Conservation (phyloP, 768 basidiomycete genomes). For the Suillus fuscotomentosus region DNA sequence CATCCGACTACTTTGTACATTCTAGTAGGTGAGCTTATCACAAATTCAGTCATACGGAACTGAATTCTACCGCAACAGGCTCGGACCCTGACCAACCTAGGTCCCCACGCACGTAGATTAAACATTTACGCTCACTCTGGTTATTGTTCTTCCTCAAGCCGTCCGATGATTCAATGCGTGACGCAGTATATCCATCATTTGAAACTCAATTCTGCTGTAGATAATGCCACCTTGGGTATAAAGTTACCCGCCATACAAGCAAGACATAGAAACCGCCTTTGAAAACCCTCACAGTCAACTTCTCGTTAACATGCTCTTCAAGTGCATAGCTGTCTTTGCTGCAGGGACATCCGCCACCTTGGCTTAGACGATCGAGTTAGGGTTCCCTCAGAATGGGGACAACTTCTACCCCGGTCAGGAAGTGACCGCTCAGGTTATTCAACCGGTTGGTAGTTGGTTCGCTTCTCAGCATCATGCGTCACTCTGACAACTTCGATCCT, state of each 20-base stretch:
- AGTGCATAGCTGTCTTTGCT: slow-evolving; percentile 9
- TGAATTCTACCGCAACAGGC: not conserved
- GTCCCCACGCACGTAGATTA: not conserved
- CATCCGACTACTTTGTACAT: too few species aligned
- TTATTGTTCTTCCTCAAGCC: too few species aligned
- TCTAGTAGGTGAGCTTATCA: too few species aligned
- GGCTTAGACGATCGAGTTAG: slow-evolving; percentile 28
- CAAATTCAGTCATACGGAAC: too few species aligned
- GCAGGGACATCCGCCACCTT: slow-evolving; percentile 12
- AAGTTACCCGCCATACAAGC: not conserved
- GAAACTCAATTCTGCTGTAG: not conserved
- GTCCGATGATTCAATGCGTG: not conserved
- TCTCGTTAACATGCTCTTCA: not conserved
- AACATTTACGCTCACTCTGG: not conserved
- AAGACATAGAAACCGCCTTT: not conserved
- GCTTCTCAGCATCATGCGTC: not conserved
- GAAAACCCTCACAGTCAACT: not conserved
- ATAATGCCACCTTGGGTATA: not conserved
- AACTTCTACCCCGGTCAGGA: slow-evolving; percentile 15
- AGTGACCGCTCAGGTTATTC: slow-evolving; percentile 19
- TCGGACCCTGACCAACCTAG: not conserved
- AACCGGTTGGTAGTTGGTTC: slow-evolving; percentile 18
- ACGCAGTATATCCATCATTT: not conserved
- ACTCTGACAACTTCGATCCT: not conserved
- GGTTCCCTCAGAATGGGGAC: slow-evolving; percentile 19